Evolutionary conservation across 768 basidiomycete genomes (phyloP).

Genomic region (Chiua virens): DNA sequence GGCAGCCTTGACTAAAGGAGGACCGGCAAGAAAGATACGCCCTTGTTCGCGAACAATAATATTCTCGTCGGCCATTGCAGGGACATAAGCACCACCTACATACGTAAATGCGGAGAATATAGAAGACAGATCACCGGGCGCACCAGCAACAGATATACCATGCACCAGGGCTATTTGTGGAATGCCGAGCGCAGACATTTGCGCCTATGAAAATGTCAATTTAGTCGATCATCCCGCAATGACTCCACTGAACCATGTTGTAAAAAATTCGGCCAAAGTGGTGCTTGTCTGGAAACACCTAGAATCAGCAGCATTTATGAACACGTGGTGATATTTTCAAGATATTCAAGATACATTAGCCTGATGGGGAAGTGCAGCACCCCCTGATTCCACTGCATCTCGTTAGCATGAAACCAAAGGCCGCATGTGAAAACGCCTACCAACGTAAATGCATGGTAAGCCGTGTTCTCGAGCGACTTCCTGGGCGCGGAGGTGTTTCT

Average conservation of each 20-base stretch:
- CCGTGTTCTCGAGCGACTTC: conserved; percentile 91
- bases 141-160: conserved; percentile 89
- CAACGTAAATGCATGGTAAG: conserved; percentile 89
- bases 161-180: conserved; percentile 94
- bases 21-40: conserved; percentile 91
- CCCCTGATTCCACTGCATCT: conserved; percentile 83
- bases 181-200: conserved; percentile 89
- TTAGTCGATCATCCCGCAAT: background rate
- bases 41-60: conserved; percentile 90
- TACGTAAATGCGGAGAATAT: conserved; percentile 5
- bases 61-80: conserved; percentile 96
- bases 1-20: conserved; percentile 92
- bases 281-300: conserved; percentile 91
- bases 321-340: background rate
- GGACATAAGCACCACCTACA: conserved; percentile 86
- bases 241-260: conserved; percentile 68
- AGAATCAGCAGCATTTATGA: background rate
- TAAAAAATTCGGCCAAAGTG: conserved; percentile 97
- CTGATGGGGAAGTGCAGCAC: conserved; percentile 89
- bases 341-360: conserved; percentile 53
- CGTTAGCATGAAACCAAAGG: conserved; percentile 2
- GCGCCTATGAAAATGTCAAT: conserved; percentile 53
- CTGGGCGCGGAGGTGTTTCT: conserved; percentile 94
- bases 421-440: conserved; percentile 42
- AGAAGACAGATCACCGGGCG: conserved; percentile 3